Conservation (phyloP, 2,329 filamentous ascomycete species). For the Penicillium sp. region DNA sequence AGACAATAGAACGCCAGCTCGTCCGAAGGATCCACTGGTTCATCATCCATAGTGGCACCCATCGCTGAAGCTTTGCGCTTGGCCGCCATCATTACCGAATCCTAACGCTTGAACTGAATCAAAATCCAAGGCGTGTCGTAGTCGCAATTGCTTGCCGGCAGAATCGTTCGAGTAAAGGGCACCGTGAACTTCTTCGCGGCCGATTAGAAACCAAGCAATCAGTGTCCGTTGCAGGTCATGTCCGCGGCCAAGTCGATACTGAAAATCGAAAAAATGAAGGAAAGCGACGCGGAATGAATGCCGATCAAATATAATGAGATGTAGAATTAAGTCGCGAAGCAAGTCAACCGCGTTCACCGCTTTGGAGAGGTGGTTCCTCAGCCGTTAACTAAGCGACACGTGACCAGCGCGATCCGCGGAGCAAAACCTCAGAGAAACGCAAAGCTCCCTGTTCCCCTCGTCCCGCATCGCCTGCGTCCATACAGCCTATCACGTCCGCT, state of each 20-base stretch:
- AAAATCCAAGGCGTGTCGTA: not conserved
- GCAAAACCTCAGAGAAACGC: constrained; percentile 19
- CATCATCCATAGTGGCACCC: constrained; percentile 65
- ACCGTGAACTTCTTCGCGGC: constrained; percentile 3
- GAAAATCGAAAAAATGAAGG: not conserved
- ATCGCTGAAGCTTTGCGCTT: constrained; percentile 86
- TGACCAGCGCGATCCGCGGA: constrained; percentile 24
- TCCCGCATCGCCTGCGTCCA: constrained; percentile 9
- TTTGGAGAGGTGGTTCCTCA: not conserved
- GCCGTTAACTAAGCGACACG: constrained; percentile 24
- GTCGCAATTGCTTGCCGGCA: not conserved
- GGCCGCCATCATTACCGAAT: constrained; percentile 67
- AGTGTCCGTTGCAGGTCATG: not conserved
- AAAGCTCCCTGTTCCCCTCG: constrained; percentile 21
- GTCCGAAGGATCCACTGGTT: constrained; percentile 88
- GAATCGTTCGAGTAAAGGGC: constrained; percentile 3
- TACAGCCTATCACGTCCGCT: not conserved
- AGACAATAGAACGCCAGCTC: constrained; percentile 92
- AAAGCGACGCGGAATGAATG: not conserved
- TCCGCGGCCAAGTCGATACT: constrained; percentile 7
- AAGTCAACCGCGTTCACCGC: not conserved
- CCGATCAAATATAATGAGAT: not conserved
- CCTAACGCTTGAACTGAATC: not conserved
- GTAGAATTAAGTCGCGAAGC: not conserved
- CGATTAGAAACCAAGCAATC: not conserved